phyloP scores from a whole-genome alignment of 2,329 filamentous ascomycete species.

The Aspergillus japonicus region DNA sequence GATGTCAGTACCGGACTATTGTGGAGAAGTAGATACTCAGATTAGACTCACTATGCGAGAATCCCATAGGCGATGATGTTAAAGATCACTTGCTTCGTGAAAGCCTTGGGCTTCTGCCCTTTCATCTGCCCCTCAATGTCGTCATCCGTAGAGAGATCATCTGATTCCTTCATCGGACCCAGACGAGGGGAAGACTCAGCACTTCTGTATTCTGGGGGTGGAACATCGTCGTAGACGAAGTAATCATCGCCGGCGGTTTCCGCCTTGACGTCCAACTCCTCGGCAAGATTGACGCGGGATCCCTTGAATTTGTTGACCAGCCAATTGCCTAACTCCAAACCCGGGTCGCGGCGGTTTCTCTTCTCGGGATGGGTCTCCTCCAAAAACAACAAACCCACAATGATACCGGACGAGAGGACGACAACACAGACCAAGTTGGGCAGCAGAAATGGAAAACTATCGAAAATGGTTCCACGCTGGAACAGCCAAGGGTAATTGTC shows the following conservation, averaged over 20 bases:
- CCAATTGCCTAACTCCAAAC: slow-evolving; percentile 73
- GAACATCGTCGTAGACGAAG: slow-evolving; percentile 62
- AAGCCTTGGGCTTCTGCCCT: slow-evolving; percentile 57
- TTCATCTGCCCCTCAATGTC: slow-evolving; percentile 46
- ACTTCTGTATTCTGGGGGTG: slow-evolving; percentile 67
- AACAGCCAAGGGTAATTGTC: slow-evolving; percentile 77
- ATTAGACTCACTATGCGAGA: slow-evolving; percentile 77
- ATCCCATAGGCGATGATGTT: slow-evolving; percentile 90
- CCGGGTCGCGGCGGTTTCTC: slow-evolving; percentile 72
- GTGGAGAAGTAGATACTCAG: slow-evolving; percentile 1
- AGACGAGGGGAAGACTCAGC: slow-evolving; percentile 56
- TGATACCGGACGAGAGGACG: slow-evolving; percentile 73
- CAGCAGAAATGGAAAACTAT: slow-evolving; percentile 82
- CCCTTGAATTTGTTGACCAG: slow-evolving; percentile 48
- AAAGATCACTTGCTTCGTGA: slow-evolving; percentile 80
- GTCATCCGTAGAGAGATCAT: slow-evolving; percentile 33
- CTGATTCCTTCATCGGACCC: slow-evolving; percentile 31
- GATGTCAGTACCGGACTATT: slow-evolving; percentile 29
- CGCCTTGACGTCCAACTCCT: slow-evolving; percentile 50
- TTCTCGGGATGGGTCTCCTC: slow-evolving; percentile 90
- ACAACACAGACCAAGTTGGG: slow-evolving; percentile 86
- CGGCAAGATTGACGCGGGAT: slow-evolving; percentile 29
- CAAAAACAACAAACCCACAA: slow-evolving; percentile 79
- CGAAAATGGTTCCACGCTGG: slow-evolving; percentile 71
- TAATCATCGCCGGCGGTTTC: slow-evolving; percentile 39